A percentile compares a stretch with the other conserved stretches of the same genome.
Evolutionary conservation across 805 yeast genomes (phyloP).

Genomic region (Cyberlindnera petersonii): DNA sequence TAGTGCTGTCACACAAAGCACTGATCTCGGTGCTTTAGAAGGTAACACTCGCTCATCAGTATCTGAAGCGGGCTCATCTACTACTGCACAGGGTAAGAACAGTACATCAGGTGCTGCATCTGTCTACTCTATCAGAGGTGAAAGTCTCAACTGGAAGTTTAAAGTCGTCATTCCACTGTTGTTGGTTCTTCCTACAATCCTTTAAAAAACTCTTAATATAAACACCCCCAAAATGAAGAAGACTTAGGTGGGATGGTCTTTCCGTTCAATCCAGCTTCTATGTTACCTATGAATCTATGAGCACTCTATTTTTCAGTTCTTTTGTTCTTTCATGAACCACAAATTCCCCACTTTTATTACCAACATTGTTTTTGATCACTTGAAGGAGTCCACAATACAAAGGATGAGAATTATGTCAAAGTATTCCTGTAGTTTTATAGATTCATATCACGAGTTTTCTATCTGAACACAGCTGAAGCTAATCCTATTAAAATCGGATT

Average conservation of each 20-base stretch:
- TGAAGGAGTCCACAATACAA: too few species aligned
- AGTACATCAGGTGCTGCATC: slow-evolving; percentile 14
- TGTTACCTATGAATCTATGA: neutral
- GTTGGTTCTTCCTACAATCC: slow-evolving; percentile 10
- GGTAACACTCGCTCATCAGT: slow-evolving; percentile 2
- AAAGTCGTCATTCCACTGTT: slow-evolving; percentile 11
- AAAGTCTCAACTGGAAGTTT: slow-evolving; percentile 12
- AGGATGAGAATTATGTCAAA: too few species aligned
- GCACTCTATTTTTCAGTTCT: neutral
- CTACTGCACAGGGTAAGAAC: slow-evolving; percentile 4
- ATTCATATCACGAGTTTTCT: too few species aligned
- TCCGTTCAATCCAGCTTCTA: too few species aligned
- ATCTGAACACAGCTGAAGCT: too few species aligned
- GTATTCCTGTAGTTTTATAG: too few species aligned
- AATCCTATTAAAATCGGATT: too few species aligned
- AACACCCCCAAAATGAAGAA: too few species aligned
- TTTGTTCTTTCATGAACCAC: too few species aligned
- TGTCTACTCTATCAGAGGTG: neutral
- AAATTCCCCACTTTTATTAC: too few species aligned
- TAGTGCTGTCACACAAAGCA: slow-evolving; percentile 1
- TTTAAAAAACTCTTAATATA: too few species aligned
- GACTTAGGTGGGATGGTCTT: too few species aligned
- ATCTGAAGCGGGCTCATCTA: neutral
- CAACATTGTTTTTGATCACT: neutral
- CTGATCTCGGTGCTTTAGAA: slow-evolving; percentile 2